Evolutionary conservation across 805 yeast species (phyloP).

Genomic region (Yamadazyma scolyti): DNA sequence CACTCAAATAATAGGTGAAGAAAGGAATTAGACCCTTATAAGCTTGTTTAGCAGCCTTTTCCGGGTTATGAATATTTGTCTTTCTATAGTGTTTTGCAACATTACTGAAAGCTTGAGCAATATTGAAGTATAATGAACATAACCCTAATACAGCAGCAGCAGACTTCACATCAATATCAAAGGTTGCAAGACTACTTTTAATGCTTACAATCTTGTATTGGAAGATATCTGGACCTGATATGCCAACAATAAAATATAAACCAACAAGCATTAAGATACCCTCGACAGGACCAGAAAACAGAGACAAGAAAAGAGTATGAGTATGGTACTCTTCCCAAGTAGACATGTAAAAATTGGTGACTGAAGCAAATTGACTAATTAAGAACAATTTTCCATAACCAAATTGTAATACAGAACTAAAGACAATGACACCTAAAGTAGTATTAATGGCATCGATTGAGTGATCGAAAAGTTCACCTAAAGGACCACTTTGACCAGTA

Average conservation of each 20-base stretch:
- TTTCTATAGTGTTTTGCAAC: slow-evolving; percentile 45
- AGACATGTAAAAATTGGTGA: slow-evolving; percentile 79
- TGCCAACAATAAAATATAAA: slow-evolving; percentile 59
- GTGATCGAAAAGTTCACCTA: slow-evolving; percentile 93
- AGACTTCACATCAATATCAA: slow-evolving; percentile 22
- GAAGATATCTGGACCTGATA: slow-evolving; percentile 72
- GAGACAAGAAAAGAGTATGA: slow-evolving; percentile 71
- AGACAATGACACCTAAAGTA: slow-evolving; percentile 69
- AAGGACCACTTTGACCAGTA: slow-evolving; percentile 91
- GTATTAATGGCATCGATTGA: slow-evolving; percentile 75
- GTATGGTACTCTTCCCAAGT: slow-evolving; percentile 98
- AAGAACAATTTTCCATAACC: slow-evolving; percentile 65
- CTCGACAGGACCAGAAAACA: slow-evolving; percentile 92
- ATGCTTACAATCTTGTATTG: slow-evolving; percentile 31
- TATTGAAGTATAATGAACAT: slow-evolving; percentile 58
- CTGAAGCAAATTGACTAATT: slow-evolving; percentile 66
- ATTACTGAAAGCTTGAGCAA: slow-evolving; percentile 61
- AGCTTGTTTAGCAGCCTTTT: slow-evolving; percentile 39
- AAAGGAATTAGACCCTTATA: slow-evolving; percentile 66
- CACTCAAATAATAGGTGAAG: slow-evolving; percentile 46
- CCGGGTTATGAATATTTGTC: slow-evolving; percentile 17
- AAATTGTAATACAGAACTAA: slow-evolving; percentile 71
- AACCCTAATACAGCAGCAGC: slow-evolving; percentile 44
- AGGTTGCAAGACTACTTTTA: slow-evolving; percentile 27
- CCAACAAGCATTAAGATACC: slow-evolving; percentile 68